Evolutionary conservation across 257 asterid species (phyloP).

Genomic region (Asclepias syriaca): DNA sequence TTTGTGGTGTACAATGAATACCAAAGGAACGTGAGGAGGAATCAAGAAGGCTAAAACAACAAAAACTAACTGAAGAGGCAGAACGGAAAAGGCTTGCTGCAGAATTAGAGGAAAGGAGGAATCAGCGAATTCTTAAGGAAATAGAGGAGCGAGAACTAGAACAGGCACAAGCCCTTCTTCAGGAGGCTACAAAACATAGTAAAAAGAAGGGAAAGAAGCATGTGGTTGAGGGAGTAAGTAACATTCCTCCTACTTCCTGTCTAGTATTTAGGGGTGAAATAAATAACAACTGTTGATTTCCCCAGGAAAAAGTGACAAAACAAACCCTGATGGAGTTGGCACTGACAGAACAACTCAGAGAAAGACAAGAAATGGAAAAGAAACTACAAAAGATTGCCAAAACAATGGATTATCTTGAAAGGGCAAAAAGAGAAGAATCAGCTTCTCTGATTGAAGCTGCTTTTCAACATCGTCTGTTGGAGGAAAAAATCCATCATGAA

Average conservation of each 20-base stretch:
- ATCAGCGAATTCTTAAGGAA: constrained; percentile 65
- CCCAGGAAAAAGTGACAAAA: constrained; percentile 72
- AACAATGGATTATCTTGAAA: constrained; percentile 37
- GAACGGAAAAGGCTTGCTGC: constrained; percentile 65
- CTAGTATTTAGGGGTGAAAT: not conserved
- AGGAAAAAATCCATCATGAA: constrained; percentile 30
- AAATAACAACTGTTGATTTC: constrained; percentile 9
- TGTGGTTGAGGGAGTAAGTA: constrained; percentile 65
- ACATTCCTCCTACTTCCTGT: not conserved
- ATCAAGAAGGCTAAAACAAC: constrained; percentile 59
- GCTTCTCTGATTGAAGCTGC: constrained; percentile 30
- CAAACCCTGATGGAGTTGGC: constrained; percentile 61
- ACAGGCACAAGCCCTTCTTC: constrained; percentile 66
- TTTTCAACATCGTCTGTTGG: constrained; percentile 25
- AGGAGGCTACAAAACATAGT: constrained; percentile 50
- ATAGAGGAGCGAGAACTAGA: constrained; percentile 76
- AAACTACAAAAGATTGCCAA: constrained; percentile 32
- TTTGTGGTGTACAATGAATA: constrained; percentile 14
- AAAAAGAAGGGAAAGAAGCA: constrained; percentile 77
- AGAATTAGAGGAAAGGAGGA: constrained; percentile 70
- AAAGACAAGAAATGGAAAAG: constrained; percentile 86
- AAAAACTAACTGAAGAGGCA: constrained; percentile 65
- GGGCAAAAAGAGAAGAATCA: constrained; percentile 41
- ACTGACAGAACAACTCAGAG: constrained; percentile 65
- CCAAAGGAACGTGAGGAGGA: constrained; percentile 82